Percentiles rank a stretch among this genome's conserved stretches.
These are phyloP conservation scores for Azolla pinnata DNA, from an alignment of 75 land plant genomes.

Conservation along the genomic window DNA sequence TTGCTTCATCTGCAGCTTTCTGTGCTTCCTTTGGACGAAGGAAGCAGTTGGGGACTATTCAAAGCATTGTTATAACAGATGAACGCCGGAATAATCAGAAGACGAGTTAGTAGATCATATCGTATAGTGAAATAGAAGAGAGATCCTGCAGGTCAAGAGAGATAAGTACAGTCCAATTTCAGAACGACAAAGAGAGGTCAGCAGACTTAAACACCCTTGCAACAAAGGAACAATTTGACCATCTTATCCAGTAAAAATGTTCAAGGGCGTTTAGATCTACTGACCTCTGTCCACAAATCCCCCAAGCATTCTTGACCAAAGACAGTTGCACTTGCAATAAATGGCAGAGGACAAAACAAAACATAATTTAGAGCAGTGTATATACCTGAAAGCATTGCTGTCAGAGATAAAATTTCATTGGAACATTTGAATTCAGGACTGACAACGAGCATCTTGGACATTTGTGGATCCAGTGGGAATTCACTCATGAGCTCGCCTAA, in stretches of 20 bases:
- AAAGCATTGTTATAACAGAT: slow-evolving; percentile 78
- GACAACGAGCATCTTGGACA: slow-evolving; percentile 91
- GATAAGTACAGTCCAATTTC: no score
- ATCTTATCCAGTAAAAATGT: no score
- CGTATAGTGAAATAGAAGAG: no score
- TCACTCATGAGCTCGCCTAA: slow-evolving; percentile 90
- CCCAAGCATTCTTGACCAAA: no score
- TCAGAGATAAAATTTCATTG: slow-evolving; percentile 84
- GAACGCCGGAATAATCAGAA: slow-evolving; percentile 98
- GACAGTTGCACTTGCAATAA: not conserved
- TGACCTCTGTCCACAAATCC: no score
- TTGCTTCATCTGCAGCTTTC: slow-evolving; percentile 99
- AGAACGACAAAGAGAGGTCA: no score
- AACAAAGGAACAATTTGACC: no score
- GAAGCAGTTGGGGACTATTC: slow-evolving; percentile 98
- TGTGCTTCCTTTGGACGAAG: slow-evolving; percentile 99
- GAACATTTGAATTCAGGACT: slow-evolving; percentile 94
- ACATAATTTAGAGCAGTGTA: not conserved
- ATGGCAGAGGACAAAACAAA: not conserved
- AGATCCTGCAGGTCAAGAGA: no score
- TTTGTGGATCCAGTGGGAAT: slow-evolving; percentile 92
- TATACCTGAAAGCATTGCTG: slow-evolving; percentile 96
- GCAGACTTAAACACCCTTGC: no score
- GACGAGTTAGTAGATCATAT: no score
- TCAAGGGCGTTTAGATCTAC: no score